Evolutionary conservation across 129 eudicot species (phyloP).

Genomic region (Oenanthe sinensis): DNA sequence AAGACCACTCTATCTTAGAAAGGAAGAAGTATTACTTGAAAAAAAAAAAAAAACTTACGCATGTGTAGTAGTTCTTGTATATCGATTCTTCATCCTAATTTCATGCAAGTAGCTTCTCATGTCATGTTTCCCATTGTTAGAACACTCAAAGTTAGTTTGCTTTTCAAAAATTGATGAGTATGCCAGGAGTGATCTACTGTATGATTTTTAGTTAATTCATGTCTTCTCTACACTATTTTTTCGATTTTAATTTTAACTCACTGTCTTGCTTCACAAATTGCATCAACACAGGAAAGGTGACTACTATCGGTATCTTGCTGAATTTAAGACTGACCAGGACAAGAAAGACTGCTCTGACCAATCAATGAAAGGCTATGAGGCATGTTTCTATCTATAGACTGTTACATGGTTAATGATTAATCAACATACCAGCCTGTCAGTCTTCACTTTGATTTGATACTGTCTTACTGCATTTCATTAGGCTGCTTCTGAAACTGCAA

Average conservation of each 20-base stretch:
- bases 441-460: constrained; percentile 7
- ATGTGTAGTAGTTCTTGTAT: background rate
- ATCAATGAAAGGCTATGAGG: constrained; percentile 55
- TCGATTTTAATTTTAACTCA: background rate
- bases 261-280: background rate
- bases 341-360: constrained; percentile 40
- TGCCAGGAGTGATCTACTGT: background rate
- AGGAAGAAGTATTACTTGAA: background rate
- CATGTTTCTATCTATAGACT: constrained; percentile 10
- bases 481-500: constrained; percentile 56
- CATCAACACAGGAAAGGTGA: constrained; percentile 41
- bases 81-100: background rate
- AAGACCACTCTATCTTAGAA: background rate
- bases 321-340: constrained; percentile 30
- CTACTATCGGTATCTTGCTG: constrained; percentile 50
- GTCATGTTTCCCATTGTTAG: background rate
- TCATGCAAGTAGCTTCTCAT: background rate
- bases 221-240: background rate
- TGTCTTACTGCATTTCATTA: constrained; percentile 17
- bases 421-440: background rate
- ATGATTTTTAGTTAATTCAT: background rate
- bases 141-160: background rate
- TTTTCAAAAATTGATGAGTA: background rate
- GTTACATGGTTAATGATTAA: background rate
- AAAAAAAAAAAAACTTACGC: background rate